phyloP scores from a whole-genome alignment of 2,329 filamentous ascomycete genomes.

The Pestalotiopsis fici region DNA sequence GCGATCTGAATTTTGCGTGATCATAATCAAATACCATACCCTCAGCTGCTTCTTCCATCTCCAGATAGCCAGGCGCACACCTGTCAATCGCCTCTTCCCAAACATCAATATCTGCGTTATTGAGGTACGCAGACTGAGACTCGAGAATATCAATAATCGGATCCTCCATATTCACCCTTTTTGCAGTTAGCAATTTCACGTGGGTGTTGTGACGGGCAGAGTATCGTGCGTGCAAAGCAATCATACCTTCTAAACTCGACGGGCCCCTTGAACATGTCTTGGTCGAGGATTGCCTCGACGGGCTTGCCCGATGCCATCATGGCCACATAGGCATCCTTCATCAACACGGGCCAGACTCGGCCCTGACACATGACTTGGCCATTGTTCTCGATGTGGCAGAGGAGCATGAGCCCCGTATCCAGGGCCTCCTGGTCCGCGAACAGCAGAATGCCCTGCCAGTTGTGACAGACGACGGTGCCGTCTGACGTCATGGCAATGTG shows the following conservation, averaged over 20 bases:
- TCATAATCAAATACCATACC: neutral
- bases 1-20: neutral
- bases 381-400: neutral
- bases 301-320: neutral
- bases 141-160: neutral
- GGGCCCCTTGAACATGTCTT: neutral
- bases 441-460: neutral
- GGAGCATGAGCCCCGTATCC: neutral
- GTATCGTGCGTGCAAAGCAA: neutral
- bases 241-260: neutral
- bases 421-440: neutral
- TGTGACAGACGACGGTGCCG: neutral
- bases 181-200: neutral
- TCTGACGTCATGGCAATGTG: neutral
- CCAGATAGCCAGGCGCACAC: neutral
- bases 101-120: neutral
- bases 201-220: neutral
- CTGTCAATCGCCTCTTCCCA: slow-evolving; percentile 1
- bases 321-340: neutral
- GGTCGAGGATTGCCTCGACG: neutral
- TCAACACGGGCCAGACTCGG: neutral
- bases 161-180: neutral
- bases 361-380: neutral
- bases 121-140: slow-evolving; percentile 1
- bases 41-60: neutral